A percentile compares a stretch with the other conserved stretches of the same genome.
Evolutionary conservation across 345 rosid species (phyloP).

Genomic region (Gossypioides kirkii): DNA sequence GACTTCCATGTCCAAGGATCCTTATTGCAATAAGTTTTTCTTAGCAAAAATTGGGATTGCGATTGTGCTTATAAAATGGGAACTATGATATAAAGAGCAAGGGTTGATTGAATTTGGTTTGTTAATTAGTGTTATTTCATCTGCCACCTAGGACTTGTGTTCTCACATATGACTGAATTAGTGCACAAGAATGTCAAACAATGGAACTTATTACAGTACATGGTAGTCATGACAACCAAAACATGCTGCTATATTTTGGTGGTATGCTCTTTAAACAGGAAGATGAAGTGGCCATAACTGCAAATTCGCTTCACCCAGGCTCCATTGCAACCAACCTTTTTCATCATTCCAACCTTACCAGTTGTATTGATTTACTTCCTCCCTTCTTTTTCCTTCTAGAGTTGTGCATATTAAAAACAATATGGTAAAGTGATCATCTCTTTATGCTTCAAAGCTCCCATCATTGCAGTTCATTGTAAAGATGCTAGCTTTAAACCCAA

Average conservation of each 20-base stretch:
- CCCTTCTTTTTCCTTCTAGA: neutral
- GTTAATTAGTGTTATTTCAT: neutral
- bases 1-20: neutral
- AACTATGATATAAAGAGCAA: neutral
- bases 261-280: slow-evolving; percentile 34
- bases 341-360: slow-evolving; percentile 30
- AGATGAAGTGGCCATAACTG: slow-evolving; percentile 49
- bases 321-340: slow-evolving; percentile 50
- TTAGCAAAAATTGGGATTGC: neutral
- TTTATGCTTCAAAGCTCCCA: neutral
- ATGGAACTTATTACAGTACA: neutral
- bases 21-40: neutral
- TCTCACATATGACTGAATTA: neutral
- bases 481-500: neutral
- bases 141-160: neutral
- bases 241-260: neutral
- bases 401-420: neutral
- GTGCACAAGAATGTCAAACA: neutral
- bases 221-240: neutral
- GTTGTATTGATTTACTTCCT: slow-evolving; percentile 26
- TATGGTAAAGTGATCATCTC: neutral
- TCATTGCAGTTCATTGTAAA: neutral
- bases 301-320: slow-evolving; percentile 77
- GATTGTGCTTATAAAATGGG: neutral
- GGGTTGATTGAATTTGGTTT: neutral